Percentiles rank a stretch among this genome's conserved stretches.
Conservation (phyloP, 2,329 filamentous ascomycete species). For the Colletotrichum costaricense region DNA sequence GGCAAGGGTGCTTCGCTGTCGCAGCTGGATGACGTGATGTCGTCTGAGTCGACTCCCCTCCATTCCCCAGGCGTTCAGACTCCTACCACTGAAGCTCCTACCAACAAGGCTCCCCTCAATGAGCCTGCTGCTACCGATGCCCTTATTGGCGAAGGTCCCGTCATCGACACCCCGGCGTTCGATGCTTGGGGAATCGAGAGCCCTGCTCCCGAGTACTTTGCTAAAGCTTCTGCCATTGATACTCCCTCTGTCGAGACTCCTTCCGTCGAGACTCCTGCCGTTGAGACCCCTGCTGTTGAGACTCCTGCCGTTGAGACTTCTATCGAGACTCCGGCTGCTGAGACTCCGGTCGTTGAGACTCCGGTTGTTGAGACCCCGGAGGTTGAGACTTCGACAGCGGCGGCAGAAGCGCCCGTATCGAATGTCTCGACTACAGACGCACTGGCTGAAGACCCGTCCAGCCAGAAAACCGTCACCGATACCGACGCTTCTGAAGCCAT, state of each 20-base stretch:
- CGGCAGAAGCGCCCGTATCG: neutral
- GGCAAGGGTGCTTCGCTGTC: conserved; percentile 16
- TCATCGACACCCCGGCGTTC: neutral
- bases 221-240: neutral
- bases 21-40: conserved; percentile 7
- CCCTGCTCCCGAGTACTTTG: neutral
- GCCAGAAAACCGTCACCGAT: neutral
- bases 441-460: neutral
- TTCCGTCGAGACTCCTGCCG: neutral
- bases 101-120: neutral
- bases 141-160: neutral
- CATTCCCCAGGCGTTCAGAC: neutral
- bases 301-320: conserved; percentile 7
- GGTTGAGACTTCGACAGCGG: neutral
- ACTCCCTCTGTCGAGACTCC: neutral
- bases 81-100: neutral
- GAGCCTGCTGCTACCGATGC: neutral
- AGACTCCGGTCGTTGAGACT: conserved; percentile 4
- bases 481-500: neutral
- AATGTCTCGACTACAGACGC: neutral
- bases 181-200: neutral
- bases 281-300: neutral
- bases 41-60: conserved; percentile 13
- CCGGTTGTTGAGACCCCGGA: neutral
- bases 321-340: neutral